Evolutionary conservation across 306 rosid genomes (phyloP).

Genomic region (Myrica gale): DNA sequence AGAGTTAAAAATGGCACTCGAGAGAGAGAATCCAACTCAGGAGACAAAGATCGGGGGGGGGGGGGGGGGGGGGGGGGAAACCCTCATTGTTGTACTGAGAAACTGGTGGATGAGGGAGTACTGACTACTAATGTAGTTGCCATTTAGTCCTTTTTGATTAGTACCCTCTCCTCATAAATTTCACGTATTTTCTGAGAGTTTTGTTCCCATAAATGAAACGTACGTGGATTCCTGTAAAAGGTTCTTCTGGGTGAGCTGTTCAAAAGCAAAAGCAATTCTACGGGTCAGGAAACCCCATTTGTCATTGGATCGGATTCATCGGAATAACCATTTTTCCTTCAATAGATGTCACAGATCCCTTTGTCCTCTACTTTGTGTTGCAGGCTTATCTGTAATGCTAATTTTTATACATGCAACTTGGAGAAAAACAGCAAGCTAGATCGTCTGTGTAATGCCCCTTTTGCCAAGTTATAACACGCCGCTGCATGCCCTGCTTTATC

Average conservation of each 20-base stretch:
- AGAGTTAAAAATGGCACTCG: not conserved
- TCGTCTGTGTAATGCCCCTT: not conserved
- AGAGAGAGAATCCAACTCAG: conserved; percentile 4
- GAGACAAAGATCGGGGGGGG: not conserved
- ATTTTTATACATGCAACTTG: not conserved
- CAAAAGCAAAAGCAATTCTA: conserved; percentile 26
- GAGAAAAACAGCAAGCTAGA: not conserved
- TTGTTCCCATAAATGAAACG: conserved; percentile 38
- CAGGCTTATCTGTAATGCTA: not conserved
- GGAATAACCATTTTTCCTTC: too few relatives aligned
- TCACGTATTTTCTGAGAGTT: conserved; percentile 16
- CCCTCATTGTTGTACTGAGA: not conserved
- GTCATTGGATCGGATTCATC: too few relatives aligned
- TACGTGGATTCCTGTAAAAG: conserved; percentile 40
- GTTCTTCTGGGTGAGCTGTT: conserved; percentile 21
- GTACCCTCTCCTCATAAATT: conserved; percentile 23
- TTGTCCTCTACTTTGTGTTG: not conserved
- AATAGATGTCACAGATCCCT: not conserved
- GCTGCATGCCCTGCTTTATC: not conserved
- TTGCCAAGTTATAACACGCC: not conserved
- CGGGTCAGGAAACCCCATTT: conserved; percentile 10
- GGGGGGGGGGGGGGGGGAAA: not conserved
- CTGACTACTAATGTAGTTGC: not conserved
- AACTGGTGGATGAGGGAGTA: not conserved
- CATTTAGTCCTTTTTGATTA: conserved; percentile 12